Base-by-base conservation (phyloP, 1,139 yeast genomes). In the Saccharomyces hybrid region DNA sequence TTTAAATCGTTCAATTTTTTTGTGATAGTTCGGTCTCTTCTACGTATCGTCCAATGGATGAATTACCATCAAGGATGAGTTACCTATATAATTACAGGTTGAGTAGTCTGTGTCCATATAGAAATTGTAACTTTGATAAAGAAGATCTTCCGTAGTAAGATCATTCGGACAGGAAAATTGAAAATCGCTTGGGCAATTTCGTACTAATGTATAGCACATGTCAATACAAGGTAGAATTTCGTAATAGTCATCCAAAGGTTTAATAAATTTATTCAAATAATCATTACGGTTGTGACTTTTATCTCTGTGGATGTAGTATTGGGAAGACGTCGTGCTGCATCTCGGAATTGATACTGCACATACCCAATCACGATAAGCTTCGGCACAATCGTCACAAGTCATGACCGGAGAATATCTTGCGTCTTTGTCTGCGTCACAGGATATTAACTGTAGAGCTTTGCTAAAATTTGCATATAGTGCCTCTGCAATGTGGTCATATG, bases 281-380 rank as follows among this genome's bases (percentile, higher is more conserved):
- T 72, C 73, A 62, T 80, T 88, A 56, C 99, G 76, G 7, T 88
- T 83, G 6, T 74, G 69, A n/a, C 77, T 77, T 1, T 71, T 71
- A 3, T 72, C 70, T 41, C 96, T 76, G 31, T 66, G 61, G 31
- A 70, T 68, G 64, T 82, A 81, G 14, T 80, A 83, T 0, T 77
- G 65, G 5, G 75, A 68, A 31, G 78, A 68, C 1, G 69, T 65
- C 0, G 86, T 74, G 0, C 85, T 76, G 64, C 99, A 93, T 38
- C 98, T 74, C 0, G 99, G 98, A n/a, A 93, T 87, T 0, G 90
- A 76, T 4, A 88, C 89, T 0, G 96, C 79, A 71, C 99, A 93
- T 20, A 93, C 76, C 99, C 99, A 93, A 63, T 85, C 78, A 63
- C 82, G 84, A 68, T 93, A 93, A 1, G 93, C 77, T 2, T 69